Percentiles rank a stretch among this genome's conserved stretches.
Conservation (phyloP, 1,284 basidiomycete species). For the Sporisorium sorghi region DNA sequence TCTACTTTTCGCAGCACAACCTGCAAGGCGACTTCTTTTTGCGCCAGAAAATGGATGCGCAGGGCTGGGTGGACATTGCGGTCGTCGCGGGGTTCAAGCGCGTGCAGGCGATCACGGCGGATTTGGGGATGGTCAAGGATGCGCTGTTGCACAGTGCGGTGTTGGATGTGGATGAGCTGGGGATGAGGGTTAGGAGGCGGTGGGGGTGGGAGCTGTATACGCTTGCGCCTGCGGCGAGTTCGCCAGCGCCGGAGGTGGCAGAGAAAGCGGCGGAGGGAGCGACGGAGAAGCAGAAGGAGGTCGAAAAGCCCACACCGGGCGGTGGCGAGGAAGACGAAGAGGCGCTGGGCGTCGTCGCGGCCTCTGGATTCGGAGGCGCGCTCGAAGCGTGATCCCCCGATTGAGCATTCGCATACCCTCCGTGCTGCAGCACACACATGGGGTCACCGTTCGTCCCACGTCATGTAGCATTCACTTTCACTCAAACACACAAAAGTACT, state of each 20-base stretch:
- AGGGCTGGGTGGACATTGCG: conserved; percentile 60
- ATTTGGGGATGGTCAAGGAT: conserved; percentile 38
- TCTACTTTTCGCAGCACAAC: conserved; percentile 65
- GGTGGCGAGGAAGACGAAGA: conserved; percentile 13
- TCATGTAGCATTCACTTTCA: not conserved
- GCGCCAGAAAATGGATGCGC: conserved; percentile 58
- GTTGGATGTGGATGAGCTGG: conserved; percentile 52
- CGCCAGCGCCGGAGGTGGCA: not conserved
- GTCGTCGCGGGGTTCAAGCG: conserved; percentile 59
- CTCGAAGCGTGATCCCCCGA: conserved; percentile 10
- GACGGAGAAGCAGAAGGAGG: conserved; percentile 2
- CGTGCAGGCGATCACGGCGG: conserved; percentile 41
- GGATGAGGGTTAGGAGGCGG: conserved; percentile 42
- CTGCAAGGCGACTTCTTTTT: conserved; percentile 63
- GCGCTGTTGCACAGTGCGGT: conserved; percentile 45
- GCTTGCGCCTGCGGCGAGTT: not conserved
- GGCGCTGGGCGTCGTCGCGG: conserved; percentile 33
- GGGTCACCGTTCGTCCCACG: not conserved
- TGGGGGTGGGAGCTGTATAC: conserved; percentile 56
- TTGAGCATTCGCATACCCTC: not conserved
- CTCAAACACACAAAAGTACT: not conserved
- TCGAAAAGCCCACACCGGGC: not conserved
- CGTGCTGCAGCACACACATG: not conserved
- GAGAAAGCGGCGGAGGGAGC: conserved; percentile 1
- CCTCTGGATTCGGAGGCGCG: conserved; percentile 32